Evolutionary conservation across 2,329 filamentous ascomycete species (phyloP).

Genomic region (Fusarium aywerte): DNA sequence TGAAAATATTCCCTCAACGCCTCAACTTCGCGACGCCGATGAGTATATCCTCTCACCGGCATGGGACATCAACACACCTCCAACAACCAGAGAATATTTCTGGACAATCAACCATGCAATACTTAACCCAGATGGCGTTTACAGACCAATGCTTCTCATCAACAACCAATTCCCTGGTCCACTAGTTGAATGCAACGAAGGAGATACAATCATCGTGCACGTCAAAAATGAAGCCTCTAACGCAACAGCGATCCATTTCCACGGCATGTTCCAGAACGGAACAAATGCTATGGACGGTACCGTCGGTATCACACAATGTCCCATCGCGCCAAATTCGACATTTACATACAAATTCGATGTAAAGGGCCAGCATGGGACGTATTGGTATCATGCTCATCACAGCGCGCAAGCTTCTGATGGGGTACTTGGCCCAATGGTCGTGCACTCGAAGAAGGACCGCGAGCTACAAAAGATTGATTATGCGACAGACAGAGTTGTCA

Average conservation of each 20-base stretch:
- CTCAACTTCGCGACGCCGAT: constrained; percentile 49
- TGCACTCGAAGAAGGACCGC: constrained; percentile 66
- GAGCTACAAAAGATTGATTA: constrained; percentile 46
- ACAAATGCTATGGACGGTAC: constrained; percentile 81
- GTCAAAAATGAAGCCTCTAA: constrained; percentile 75
- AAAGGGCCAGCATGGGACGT: constrained; percentile 59
- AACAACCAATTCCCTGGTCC: constrained; percentile 81
- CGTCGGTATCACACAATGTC: constrained; percentile 73
- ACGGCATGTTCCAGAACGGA: constrained; percentile 81
- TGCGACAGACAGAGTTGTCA: constrained; percentile 67
- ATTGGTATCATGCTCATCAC: constrained; percentile 74
- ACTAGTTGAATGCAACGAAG: constrained; percentile 76
- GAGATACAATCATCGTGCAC: constrained; percentile 76
- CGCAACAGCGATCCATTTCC: constrained; percentile 77
- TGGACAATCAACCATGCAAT: constrained; percentile 69
- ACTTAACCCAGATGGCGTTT: constrained; percentile 70
- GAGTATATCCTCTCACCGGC: constrained; percentile 67
- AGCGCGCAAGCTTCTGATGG: constrained; percentile 75
- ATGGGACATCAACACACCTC: constrained; percentile 65
- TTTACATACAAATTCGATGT: constrained; percentile 77
- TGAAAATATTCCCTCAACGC: constrained; percentile 36
- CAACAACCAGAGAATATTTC: constrained; percentile 65
- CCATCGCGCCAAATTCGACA: constrained; percentile 69
- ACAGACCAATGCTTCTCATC: constrained; percentile 72
- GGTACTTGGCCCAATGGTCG: constrained; percentile 71